phyloP scores from a whole-genome alignment of 2,329 filamentous ascomycete species.

The Colletotrichum sp. region DNA sequence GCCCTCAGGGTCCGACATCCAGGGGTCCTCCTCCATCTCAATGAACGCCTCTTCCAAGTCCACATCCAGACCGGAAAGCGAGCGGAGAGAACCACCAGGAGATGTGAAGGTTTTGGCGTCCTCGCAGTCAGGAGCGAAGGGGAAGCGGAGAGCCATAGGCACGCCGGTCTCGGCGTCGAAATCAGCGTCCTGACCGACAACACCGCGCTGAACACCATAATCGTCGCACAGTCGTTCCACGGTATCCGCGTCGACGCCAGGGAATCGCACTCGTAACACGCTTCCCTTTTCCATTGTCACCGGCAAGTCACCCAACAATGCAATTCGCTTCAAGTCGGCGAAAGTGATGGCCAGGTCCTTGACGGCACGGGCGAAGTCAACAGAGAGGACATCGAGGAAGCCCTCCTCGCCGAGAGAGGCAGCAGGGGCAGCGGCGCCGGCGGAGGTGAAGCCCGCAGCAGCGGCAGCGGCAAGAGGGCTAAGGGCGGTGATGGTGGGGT shows the following conservation, averaged over 20 bases:
- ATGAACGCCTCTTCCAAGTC: slow-evolving; percentile 41
- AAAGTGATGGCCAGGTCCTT: slow-evolving; percentile 83
- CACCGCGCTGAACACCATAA: slow-evolving; percentile 80
- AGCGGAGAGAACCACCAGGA: slow-evolving; percentile 53
- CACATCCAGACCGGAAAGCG: slow-evolving; percentile 43
- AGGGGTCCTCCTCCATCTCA: slow-evolving; percentile 51
- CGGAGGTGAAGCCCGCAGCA: slow-evolving; percentile 53
- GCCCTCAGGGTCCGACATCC: slow-evolving; percentile 52
- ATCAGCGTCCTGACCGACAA: slow-evolving; percentile 77
- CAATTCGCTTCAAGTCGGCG: slow-evolving; percentile 80
- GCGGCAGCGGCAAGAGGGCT: slow-evolving; percentile 69
- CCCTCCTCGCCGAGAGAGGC: slow-evolving; percentile 81
- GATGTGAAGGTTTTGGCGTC: slow-evolving; percentile 43
- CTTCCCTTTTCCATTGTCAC: slow-evolving; percentile 71
- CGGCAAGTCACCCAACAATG: slow-evolving; percentile 82
- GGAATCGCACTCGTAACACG: slow-evolving; percentile 82
- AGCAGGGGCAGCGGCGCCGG: slow-evolving; percentile 39
- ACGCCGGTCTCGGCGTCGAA: slow-evolving; percentile 73
- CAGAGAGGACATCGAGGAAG: slow-evolving; percentile 82
- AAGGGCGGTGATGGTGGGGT: slow-evolving; percentile 88
- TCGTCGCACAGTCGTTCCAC: slow-evolving; percentile 87
- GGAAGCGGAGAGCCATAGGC: slow-evolving; percentile 80
- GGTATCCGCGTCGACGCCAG: slow-evolving; percentile 83
- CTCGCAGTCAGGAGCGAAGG: slow-evolving; percentile 72
- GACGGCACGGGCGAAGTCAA: slow-evolving; percentile 86